Evolutionary conservation across 495 filamentous ascomycete species (phyloP).

Genomic region (Penicillium daleae): DNA sequence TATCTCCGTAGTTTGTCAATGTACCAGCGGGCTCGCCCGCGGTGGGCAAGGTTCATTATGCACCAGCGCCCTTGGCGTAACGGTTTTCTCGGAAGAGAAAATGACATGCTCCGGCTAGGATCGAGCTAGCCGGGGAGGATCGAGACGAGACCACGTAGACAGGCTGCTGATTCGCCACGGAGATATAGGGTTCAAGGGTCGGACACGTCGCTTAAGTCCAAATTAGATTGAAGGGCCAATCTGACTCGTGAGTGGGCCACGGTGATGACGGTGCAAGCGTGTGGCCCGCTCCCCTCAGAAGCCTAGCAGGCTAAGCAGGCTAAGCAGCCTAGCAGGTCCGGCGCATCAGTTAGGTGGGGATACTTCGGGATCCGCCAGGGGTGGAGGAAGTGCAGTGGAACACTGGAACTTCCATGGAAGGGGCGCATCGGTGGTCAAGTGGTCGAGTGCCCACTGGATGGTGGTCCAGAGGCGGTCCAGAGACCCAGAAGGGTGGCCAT

Average conservation of each 20-base stretch:
- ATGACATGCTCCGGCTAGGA: constrained; percentile 32
- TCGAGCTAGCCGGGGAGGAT: constrained; percentile 29
- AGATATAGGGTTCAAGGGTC: constrained; percentile 29
- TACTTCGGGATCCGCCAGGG: constrained; percentile 8
- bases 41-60: constrained; percentile 29
- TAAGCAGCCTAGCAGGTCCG: constrained; percentile 18
- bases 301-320: neutral
- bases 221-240: constrained; percentile 22
- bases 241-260: constrained; percentile 10
- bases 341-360: constrained; percentile 40
- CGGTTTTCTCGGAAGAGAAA: constrained; percentile 38
- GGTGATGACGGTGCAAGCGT: constrained; percentile 13
- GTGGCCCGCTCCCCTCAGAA: neutral
- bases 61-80: constrained; percentile 38
- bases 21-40: constrained; percentile 43
- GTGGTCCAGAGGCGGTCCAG: neutral
- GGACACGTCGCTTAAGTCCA: constrained; percentile 27
- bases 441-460: too few relatives aligned
- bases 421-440: neutral
- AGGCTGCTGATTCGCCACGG: constrained; percentile 23
- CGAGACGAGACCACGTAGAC: constrained; percentile 23
- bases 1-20: constrained; percentile 8
- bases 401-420: neutral
- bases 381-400: neutral
- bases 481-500: neutral